Conservation (phyloP, 306 rosid genomes). For the Herpetospermum pedunculosum region DNA sequence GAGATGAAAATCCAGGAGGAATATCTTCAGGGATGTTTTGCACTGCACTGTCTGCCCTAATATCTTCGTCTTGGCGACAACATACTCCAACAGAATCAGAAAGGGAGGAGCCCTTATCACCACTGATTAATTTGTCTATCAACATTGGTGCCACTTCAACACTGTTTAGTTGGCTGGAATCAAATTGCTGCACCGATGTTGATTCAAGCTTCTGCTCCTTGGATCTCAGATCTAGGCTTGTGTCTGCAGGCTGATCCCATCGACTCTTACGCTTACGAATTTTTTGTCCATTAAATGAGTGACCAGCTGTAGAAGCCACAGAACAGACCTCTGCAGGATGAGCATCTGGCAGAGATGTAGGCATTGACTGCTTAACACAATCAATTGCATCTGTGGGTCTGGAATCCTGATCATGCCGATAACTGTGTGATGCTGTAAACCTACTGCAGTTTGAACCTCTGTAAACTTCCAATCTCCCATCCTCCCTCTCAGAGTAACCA, state of each 20-base stretch:
- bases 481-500: conserved; percentile 53
- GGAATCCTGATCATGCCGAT: conserved; percentile 50
- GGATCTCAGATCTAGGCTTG: conserved; percentile 20
- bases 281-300: conserved; percentile 26
- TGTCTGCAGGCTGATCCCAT: conserved; percentile 93
- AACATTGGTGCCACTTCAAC: conserved; percentile 2
- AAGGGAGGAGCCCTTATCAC: conserved; percentile 1
- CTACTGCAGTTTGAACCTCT: conserved; percentile 47
- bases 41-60: conserved; percentile 22
- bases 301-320: conserved; percentile 23
- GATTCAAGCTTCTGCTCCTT: conserved; percentile 36
- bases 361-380: conserved; percentile 33
- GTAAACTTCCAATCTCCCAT: conserved; percentile 42
- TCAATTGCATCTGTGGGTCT: conserved; percentile 54
- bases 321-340: conserved; percentile 40
- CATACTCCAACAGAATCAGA: conserved; percentile 10
- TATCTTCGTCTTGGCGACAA: conserved; percentile 24
- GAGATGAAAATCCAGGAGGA: conserved; percentile 94
- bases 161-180: conserved; percentile 13
- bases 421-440: conserved; percentile 29
- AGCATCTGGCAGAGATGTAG: conserved; percentile 26
- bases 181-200: conserved; percentile 9
- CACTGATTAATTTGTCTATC: conserved; percentile 10
- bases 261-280: conserved; percentile 89
- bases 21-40: conserved; percentile 46